Conservation (phyloP, 2,329 filamentous ascomycete species). For the Trichoderma sp. region DNA sequence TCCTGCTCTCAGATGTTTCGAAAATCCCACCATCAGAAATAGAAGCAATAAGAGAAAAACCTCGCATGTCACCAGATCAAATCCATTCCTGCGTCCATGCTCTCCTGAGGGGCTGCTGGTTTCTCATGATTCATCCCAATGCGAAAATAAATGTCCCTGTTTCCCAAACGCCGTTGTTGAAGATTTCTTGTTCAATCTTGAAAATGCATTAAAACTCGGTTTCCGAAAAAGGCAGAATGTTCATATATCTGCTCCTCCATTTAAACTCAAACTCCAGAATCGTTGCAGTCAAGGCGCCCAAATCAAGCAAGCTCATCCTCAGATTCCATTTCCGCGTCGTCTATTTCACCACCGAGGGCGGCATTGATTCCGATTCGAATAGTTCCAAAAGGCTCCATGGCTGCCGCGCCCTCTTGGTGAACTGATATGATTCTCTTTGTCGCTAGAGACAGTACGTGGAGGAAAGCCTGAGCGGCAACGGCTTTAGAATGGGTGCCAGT, state of each 20-base stretch:
- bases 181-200: neutral
- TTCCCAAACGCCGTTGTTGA: neutral
- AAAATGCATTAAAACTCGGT: neutral
- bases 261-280: neutral
- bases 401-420: conserved; percentile 53
- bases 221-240: neutral
- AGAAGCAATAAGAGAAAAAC: neutral
- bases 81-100: neutral
- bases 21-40: neutral
- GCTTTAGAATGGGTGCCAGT: conserved; percentile 53
- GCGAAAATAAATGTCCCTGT: neutral
- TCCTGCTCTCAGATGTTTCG: neutral
- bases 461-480: conserved; percentile 73
- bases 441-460: conserved; percentile 70
- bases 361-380: conserved; percentile 48
- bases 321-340: neutral
- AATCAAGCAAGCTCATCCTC: conserved; percentile 22
- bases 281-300: neutral
- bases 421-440: conserved; percentile 66
- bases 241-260: neutral
- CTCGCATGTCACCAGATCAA: neutral
- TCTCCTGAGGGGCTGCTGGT: neutral
- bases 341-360: conserved; percentile 19
- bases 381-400: conserved; percentile 45
- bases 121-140: neutral